A percentile compares a stretch with the other conserved stretches of the same genome.
Conservation (phyloP, 1,139 yeast genomes). For the Tardiomyces blankii region DNA sequence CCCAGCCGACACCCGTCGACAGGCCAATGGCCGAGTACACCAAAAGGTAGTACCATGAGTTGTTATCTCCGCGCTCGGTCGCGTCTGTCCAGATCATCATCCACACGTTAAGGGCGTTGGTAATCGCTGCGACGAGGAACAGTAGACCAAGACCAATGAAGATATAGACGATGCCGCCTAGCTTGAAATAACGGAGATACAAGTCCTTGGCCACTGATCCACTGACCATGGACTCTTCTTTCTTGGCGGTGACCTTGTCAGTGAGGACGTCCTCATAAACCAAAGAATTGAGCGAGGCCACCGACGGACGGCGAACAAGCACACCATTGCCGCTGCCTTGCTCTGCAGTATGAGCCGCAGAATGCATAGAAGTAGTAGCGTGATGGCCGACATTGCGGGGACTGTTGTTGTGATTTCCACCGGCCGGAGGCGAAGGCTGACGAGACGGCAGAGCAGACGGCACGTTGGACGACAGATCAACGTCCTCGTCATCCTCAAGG, state of each 20-base stretch:
- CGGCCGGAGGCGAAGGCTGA: no score
- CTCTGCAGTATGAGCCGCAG: no score
- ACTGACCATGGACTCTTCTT: not conserved
- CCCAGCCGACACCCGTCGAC: slow-evolving; percentile 3
- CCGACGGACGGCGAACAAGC: not conserved
- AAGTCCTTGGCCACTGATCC: slow-evolving; percentile 1
- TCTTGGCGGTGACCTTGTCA: not conserved
- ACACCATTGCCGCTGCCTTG: not conserved
- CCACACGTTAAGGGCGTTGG: slow-evolving; percentile 34
- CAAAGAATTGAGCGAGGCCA: not conserved
- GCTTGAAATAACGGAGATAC: slow-evolving; percentile 5
- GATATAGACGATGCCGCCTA: slow-evolving; percentile 4
- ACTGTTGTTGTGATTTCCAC: no score
- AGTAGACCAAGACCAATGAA: slow-evolving; percentile 2
- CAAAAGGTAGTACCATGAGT: slow-evolving; percentile 8
- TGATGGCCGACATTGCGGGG: no score
- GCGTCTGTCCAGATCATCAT: slow-evolving; percentile 62
- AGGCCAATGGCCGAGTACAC: slow-evolving; percentile 7
- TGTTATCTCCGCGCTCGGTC: slow-evolving; percentile 6
- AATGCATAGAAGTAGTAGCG: no score
- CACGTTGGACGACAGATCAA: no score
- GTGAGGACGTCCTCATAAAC: not conserved
- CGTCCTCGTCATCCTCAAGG: slow-evolving; percentile 1
- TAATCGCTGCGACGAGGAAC: slow-evolving; percentile 2
- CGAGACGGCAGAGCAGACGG: no score